These are phyloP conservation scores for Maudiozyma bulderi DNA, from an alignment of 805 yeast species.

Conservation along the genomic window DNA sequence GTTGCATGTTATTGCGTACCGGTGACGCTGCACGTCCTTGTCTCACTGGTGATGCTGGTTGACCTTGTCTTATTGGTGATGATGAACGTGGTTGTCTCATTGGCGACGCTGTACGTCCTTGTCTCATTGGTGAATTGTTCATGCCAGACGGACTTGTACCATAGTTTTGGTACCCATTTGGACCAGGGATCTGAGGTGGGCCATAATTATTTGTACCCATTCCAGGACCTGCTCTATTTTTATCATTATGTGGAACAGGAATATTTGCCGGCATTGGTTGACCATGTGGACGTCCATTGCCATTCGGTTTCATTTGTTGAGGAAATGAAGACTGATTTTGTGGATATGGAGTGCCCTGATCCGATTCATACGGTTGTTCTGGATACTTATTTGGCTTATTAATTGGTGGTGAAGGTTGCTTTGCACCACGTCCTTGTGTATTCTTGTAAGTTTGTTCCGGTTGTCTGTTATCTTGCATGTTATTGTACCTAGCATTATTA, in stretches of 20 bases:
- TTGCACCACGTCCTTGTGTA: no score
- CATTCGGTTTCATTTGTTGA: not conserved
- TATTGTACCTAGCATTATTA: no score
- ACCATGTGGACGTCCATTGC: not conserved
- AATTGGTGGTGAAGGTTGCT: no score
- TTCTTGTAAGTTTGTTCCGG: no score
- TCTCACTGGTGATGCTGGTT: not conserved
- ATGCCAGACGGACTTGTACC: not conserved
- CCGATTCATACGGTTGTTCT: no score
- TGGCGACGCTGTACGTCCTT: not conserved
- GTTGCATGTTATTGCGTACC: not conserved
- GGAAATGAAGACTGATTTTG: not conserved
- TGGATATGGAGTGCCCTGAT: not conserved
- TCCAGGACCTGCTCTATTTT: not conserved
- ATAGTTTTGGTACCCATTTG: not conserved
- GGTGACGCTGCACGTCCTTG: not conserved
- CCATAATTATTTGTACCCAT: not conserved
- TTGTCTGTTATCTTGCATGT: no score
- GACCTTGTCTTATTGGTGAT: not conserved
- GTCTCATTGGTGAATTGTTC: conserved; percentile 5
- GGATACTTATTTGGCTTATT: no score
- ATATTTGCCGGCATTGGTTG: not conserved
- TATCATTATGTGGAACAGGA: not conserved
- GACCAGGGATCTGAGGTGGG: not conserved
- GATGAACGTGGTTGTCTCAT: not conserved